Base-by-base conservation (phyloP, 768 basidiomycete genomes). In the Lactarius vividus region DNA sequence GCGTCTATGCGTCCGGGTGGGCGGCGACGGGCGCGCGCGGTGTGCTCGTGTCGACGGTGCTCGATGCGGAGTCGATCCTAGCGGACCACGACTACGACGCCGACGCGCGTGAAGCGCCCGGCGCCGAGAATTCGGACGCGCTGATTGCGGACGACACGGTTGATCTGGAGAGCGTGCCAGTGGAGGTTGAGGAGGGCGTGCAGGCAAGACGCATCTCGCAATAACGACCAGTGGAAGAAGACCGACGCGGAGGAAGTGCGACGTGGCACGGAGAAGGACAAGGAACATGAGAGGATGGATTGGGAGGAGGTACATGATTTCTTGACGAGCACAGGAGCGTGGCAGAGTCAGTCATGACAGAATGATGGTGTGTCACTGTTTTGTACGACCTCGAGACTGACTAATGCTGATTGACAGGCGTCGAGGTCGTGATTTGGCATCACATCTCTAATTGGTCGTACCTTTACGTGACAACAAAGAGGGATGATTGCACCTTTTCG, bases 1-100 rank as follows among this genome's bases (percentile, higher is more conserved):
- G 85, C 64, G 80, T 96, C n/a, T 99, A 97, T 73, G 89, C 93
- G 1, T 88, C 92, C 1, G 96, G 96, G 11, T 99, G 97, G 97
- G 89, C 93, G 2, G 89, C 93, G 2, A 87, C 84, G 3, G 96
- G 96, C 40, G 95, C 97, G 0, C 88, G 85, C 60, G 96, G 96
- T 11, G 95, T 98, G 15, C 81, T 98, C 54, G 95, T 94, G 2
- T 82, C 88, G 3, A 97, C 97, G 39, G 94, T 99, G 94, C 86
- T 93, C 76, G 84, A 97, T 73, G 92, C 96, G 2, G 86, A 90
- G 44, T 78, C 82, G 0, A 84, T 98, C 60, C 67, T 94, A 1
- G 76, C 78, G 1, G 94, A 96, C 71, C 81, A 82, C 20, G 73
- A 76, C 46, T 57, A 57, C 8, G 67, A 11, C 11, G 35, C 35